A percentile compares a stretch with the other conserved stretches of the same genome.
Evolutionary conservation across 352 stramenopile species (phyloP).

Genomic region (Blastocystis sp.): DNA sequence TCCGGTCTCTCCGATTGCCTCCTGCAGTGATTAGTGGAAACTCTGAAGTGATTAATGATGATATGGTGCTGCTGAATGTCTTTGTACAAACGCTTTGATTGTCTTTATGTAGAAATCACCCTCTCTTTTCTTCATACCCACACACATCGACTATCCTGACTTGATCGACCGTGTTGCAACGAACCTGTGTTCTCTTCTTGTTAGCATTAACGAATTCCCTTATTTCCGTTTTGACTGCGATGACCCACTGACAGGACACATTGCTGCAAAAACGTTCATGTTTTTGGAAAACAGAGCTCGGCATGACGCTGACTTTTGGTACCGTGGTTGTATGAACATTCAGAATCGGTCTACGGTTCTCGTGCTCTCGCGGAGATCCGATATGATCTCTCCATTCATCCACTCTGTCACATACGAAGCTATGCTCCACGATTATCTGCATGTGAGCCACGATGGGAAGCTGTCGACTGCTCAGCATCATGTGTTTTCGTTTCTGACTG

Average conservation of each 20-base stretch:
- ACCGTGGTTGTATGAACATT: constrained; percentile 35
- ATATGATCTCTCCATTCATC: constrained; percentile 25
- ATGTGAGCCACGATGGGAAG: constrained; percentile 10
- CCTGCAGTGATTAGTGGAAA: constrained; percentile 14
- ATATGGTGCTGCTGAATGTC: constrained; percentile 23
- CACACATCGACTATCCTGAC: background rate
- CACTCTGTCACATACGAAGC: constrained; percentile 46
- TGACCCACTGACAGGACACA: constrained; percentile 10
- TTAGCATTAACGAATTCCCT: constrained; percentile 41
- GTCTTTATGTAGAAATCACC: background rate
- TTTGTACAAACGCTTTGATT: background rate
- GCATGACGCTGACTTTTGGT: constrained; percentile 45
- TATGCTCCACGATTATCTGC: constrained; percentile 53
- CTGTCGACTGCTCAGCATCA: constrained; percentile 11
- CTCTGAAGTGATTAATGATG: background rate
- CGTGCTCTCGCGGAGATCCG: constrained; percentile 6
- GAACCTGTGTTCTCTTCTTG: constrained; percentile 25
- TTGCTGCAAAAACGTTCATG: constrained; percentile 14
- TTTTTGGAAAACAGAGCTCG: background rate
- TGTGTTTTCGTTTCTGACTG: background rate
- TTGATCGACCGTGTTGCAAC: background rate
- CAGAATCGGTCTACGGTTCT: constrained; percentile 39
- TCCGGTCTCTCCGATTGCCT: background rate
- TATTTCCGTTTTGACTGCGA: constrained; percentile 55
- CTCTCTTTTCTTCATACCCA: constrained; percentile 31